Conservation (phyloP, 352 stramenopile species). For the Phytopythium ostracodes region DNA sequence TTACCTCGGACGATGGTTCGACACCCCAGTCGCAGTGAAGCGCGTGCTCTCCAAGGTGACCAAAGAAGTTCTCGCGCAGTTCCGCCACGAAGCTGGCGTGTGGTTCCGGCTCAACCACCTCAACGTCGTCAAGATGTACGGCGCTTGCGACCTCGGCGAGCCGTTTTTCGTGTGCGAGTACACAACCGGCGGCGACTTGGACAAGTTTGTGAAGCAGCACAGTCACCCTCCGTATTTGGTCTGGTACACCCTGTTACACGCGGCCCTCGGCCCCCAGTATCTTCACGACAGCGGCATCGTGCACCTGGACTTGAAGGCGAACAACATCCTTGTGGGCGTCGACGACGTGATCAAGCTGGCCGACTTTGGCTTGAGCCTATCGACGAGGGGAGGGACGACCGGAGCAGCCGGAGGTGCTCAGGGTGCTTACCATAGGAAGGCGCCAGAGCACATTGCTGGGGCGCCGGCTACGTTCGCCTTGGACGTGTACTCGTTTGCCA, state of each 20-base stretch:
- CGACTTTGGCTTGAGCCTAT: conserved; percentile 21
- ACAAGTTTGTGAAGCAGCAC: background rate
- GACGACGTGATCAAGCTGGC: conserved; percentile 13
- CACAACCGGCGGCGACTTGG: background rate
- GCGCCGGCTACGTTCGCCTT: conserved; percentile 6
- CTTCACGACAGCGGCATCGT: conserved; percentile 43
- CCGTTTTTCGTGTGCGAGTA: conserved; percentile 15
- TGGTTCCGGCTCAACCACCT: conserved; percentile 16
- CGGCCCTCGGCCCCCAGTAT: conserved; percentile 34
- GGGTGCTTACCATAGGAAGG: conserved; percentile 11
- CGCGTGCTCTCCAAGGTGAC: conserved; percentile 1
- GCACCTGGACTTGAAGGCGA: conserved; percentile 73
- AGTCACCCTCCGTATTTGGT: background rate
- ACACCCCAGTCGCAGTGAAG: conserved; percentile 8
- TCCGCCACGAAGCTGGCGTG: conserved; percentile 12
- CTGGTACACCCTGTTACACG: conserved; percentile 7
- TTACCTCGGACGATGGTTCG: conserved; percentile 21
- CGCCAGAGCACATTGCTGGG: conserved; percentile 9
- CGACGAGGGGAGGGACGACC: background rate
- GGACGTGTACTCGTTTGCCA: conserved; percentile 19
- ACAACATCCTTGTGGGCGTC: conserved; percentile 62
- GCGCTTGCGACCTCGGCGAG: conserved; percentile 13
- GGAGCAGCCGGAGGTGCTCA: background rate
- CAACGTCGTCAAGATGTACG: conserved; percentile 20
- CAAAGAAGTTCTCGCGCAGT: background rate